Evolutionary conservation across 2,329 filamentous ascomycete genomes (phyloP), one percentile per base, ranked within the genome.

Genomic region (Byssochlamys sp.): DNA sequence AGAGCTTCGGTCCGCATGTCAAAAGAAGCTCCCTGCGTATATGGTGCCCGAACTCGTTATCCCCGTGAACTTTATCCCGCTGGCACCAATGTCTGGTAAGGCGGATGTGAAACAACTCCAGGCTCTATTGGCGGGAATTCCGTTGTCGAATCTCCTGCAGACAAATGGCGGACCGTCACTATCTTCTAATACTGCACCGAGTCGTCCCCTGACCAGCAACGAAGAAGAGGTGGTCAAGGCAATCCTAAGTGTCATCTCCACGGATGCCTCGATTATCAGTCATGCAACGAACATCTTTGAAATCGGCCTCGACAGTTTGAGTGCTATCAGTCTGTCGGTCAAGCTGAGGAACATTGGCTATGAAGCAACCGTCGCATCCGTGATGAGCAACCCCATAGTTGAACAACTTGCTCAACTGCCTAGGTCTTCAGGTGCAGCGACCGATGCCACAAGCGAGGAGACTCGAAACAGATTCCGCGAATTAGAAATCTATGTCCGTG

Each of bases 251-350:
- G 60, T 68, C 24, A 59, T 69, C 25, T 56, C 60, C 9, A 57
- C 58, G 14, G 63, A 68, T 10, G 52, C 55, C 12, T 57, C 58
- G 1, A 58, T 56, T 4, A 60, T 71, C 10, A 57, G 54, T 0
- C 62, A 62, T 1, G 54, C 65, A 55, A 71, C 67, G 1, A 72
- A 69, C 14, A 67, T 75, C 12, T 75, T 75, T 50, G 67, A 71
- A 54, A 62, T 75, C 14, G 73, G 72, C 0, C 56, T 75, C 31
- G 73, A 75, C 59, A 75, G 72, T 59, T 60, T 75, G 4, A 70
- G 65, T 49, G 69, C 68, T 12, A 73, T 75, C 28, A 68, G 66
- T 28, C 59, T 75, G n/a, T 69, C 70, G 1, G 65, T 72, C 45
- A 67, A 65, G 51, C 61, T 75, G 7, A 64, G 64, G 29, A 68